Percentiles rank a stretch among this genome's conserved stretches.
Evolutionary conservation across 352 stramenopile genomes (phyloP).

Genomic region (Blastocystis sp.): DNA sequence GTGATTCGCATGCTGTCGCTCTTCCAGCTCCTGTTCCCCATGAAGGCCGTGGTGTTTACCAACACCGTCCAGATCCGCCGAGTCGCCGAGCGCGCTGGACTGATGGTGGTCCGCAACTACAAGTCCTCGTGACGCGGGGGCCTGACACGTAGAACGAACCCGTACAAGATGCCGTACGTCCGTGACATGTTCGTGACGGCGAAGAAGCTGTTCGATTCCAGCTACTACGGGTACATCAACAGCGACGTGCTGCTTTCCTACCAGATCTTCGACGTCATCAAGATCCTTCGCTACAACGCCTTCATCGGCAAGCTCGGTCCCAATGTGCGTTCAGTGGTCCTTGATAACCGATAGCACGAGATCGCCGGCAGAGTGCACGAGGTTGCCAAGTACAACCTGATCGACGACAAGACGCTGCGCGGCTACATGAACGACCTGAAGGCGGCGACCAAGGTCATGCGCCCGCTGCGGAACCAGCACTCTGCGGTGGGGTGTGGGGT

Average conservation of each 20-base stretch:
- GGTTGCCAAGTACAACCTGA: background rate
- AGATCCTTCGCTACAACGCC: conserved; percentile 6
- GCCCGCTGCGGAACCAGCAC: conserved; percentile 35
- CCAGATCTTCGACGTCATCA: conserved; percentile 1
- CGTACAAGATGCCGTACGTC: conserved; percentile 9
- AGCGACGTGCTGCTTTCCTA: conserved; percentile 51
- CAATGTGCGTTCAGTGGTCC: conserved; percentile 2
- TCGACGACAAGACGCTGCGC: background rate
- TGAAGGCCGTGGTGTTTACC: conserved; percentile 33
- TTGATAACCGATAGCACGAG: conserved; percentile 20
- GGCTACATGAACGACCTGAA: conserved; percentile 22
- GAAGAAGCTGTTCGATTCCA: background rate
- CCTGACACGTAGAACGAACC: background rate
- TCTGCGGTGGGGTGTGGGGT: background rate
- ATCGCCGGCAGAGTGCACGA: conserved; percentile 34
- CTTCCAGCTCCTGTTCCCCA: conserved; percentile 15
- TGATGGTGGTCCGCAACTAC: background rate
- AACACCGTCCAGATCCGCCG: background rate
- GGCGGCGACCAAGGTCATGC: background rate
- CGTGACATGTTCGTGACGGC: conserved; percentile 1
- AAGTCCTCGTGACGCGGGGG: background rate
- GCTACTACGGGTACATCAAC: conserved; percentile 64
- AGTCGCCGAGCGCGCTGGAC: background rate
- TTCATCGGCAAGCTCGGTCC: background rate
- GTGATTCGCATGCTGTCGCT: conserved; percentile 37